Percentiles rank a stretch among this genome's conserved stretches.
Conservation (phyloP, 2,329 filamentous ascomycete genomes). For the Cryphonectria parasitica region DNA sequence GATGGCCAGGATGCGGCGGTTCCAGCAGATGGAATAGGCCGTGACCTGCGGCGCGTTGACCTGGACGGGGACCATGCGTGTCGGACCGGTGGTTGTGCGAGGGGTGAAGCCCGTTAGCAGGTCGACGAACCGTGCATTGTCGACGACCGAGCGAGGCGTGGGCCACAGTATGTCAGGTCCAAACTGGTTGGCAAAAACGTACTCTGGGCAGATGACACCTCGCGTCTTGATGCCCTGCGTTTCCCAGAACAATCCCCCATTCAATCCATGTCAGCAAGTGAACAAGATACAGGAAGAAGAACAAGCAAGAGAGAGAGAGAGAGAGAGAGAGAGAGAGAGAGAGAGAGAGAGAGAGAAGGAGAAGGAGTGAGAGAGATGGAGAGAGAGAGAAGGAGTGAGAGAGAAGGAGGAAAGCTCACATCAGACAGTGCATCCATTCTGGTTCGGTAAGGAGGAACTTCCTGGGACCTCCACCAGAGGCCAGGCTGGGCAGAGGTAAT, state of each 20-base stretch:
- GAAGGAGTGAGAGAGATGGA: too few relatives aligned
- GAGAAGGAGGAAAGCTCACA: not conserved
- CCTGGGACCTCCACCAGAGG: not conserved
- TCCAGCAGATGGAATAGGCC: not conserved
- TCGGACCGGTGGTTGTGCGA: too few relatives aligned
- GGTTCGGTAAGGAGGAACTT: not conserved
- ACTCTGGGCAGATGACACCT: not conserved
- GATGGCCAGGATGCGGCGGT: not conserved
- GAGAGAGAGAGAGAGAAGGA: too few relatives aligned
- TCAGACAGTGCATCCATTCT: not conserved
- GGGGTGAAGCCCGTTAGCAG: not conserved
- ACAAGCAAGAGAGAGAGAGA: too few relatives aligned
- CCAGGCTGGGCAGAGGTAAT: not conserved
- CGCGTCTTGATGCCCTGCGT: not conserved
- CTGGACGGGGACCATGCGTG: not conserved
- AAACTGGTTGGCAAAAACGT: rapidly evolving
- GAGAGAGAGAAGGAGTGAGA: too few relatives aligned
- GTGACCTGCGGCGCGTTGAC: not conserved
- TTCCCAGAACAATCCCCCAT: too few relatives aligned
- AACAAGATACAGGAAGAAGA: too few relatives aligned
- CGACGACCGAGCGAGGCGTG: not conserved
- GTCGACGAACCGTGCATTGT: not conserved
- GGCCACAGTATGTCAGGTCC: not conserved
- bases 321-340: too few relatives aligned
- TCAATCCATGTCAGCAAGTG: too few relatives aligned